Evolutionary conservation across 75 land plant genomes (phyloP).

Genomic region (Picea sitchensis): DNA sequence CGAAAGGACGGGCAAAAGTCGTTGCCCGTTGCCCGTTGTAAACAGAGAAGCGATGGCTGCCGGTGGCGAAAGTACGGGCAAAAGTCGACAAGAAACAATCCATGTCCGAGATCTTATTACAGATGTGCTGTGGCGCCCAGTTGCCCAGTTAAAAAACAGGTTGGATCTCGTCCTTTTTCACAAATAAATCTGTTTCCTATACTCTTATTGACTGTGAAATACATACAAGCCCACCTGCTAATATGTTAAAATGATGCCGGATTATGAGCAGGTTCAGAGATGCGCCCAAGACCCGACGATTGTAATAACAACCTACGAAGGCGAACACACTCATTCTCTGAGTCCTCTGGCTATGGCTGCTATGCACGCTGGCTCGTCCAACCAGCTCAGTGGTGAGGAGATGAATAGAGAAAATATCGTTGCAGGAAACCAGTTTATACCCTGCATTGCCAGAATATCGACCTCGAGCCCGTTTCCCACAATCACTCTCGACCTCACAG

Average conservation of each 20-base stretch:
- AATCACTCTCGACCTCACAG: constrained; percentile 1
- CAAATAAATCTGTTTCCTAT: no score
- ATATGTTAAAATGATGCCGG: no score
- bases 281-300: background rate
- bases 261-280: constrained; percentile 1
- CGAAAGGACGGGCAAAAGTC: constrained; percentile 26
- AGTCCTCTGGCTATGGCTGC: background rate
- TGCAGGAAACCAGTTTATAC: background rate
- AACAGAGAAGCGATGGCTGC: constrained; percentile 14
- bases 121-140: constrained; percentile 13
- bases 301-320: background rate
- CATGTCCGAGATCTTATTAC: constrained; percentile 18
- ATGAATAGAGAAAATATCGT: background rate
- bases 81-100: constrained; percentile 20
- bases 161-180: no score
- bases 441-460: constrained; percentile 8
- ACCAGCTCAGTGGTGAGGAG: background rate
- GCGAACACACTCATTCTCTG: background rate
- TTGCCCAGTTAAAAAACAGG: constrained; percentile 24
- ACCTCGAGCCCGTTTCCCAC: no score
- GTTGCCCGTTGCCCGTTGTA: background rate
- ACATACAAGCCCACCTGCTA: no score
- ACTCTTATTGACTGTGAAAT: no score
- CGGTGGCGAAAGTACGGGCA: constrained; percentile 30
- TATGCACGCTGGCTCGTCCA: background rate